Base-by-base conservation (phyloP, 2,329 filamentous ascomycete species). In the Penicillium sp. region DNA sequence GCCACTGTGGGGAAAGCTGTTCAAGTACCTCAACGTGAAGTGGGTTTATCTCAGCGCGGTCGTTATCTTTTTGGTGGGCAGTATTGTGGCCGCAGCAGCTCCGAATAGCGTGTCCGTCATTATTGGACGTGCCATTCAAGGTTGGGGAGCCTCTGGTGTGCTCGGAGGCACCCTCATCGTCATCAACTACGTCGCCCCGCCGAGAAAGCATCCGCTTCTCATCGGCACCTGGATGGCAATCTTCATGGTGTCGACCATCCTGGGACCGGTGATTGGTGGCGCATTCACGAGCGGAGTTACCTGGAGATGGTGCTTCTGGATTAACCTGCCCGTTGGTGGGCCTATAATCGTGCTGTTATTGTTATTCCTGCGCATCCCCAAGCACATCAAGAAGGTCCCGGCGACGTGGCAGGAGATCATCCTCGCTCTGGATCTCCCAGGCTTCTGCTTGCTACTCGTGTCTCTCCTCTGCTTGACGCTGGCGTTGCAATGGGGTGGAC, bases 201-300 rank as follows among this genome's bases (percentile, higher is more conserved):
- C 85, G 9, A 67, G 76, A 7, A 80, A 82, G 59, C 74, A 82
- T 8, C 26, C 82, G 79, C 56, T 68, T 4, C 66, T 64, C 15
- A 66, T 69, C 21, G 68, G 66, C 1, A 64, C 83, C 33, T 75
- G 84, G 36, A 79, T 79, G 10, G 78, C 75, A 44, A 80, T 82
- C 72, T 85, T 79, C 68, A 83, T 81, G n/a, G 75, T 85, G 42
- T 80, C 80, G 1, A 70, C 12, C 13, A 46, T 46, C 36, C 32
- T 46, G 29, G 43, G 43, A 10, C 43, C 43, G 13, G 43, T 46
- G 21, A 46, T 46, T 26, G 43, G 43, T 12, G 43, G 43, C 13
- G 43, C 43, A 26, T 46, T 46, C 43, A 46, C 43, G 9, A 46
- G 43, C 7, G 43, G 43, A 27, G 43, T 46, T 17, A 46, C 43